Base-by-base conservation (phyloP, 2,329 filamentous ascomycete species). In the Dothiorella sarmentorum region DNA sequence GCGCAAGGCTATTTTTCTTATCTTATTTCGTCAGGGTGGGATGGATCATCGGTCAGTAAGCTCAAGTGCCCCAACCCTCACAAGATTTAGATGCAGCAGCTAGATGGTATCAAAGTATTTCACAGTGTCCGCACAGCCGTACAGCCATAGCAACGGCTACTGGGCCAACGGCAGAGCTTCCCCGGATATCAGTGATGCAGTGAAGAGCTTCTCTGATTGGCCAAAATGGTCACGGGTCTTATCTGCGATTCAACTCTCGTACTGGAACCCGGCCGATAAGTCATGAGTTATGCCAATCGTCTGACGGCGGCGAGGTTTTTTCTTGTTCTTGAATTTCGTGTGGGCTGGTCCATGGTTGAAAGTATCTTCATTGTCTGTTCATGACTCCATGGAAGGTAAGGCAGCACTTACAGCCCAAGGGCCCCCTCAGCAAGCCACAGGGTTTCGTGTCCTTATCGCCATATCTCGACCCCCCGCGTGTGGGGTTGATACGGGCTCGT, bases 121-220 rank as follows among this genome's bases (percentile, higher is more conserved):
- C 27, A 33, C 13, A 11, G n/a, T 18, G 13, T 26, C 43, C 43
- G 17, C 11, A 17, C 27, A 29, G 11, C 43, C 17, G 44, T 10
- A n/a, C 7, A 3, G 20, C 15, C 45, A 29, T 17, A 18, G 13
- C 7, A 29, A 13, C 7, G n/a, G 6, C 13, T 49, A 18, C 29
- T 29, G 18, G 13, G 29, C 29, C 18, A 7, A 22, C 15, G 17
- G 27, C 17, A 31, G 29, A 35, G 17, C 27, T 49, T 22, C 49
- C 49, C 49, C 49, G 24, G 49, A 53, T 18, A 40, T 53, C 49
- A 40, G 35, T 29, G 49, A 26, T 51, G 47, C 22, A 6, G 29
- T n/a, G 45, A 31, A 15, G 29, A 37, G 17, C 29, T 11, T 15
- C 35, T 29, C 20, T 53, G 49, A 53, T 53, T 53, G 49, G 49